A percentile compares a stretch with the other conserved stretches of the same genome.
phyloP scores from a whole-genome alignment of 345 rosid genomes.

The Sonneratia alba region DNA sequence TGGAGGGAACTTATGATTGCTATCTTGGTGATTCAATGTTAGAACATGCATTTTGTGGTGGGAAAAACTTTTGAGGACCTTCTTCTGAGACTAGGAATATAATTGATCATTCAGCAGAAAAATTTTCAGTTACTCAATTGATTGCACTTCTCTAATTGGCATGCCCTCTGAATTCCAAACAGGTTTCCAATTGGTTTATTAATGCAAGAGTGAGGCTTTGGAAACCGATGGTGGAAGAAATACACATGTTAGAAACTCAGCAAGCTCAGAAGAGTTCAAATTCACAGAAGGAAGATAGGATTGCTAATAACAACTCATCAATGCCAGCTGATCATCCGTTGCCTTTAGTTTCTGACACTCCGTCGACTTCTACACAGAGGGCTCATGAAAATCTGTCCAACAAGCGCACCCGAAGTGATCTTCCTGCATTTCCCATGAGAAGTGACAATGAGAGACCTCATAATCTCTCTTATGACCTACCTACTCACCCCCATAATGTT shows the following conservation, averaged over 20 bases:
- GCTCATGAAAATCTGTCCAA: conserved; percentile 31
- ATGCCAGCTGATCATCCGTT: conserved; percentile 18
- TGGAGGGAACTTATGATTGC: not conserved
- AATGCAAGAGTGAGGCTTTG: conserved; percentile 93
- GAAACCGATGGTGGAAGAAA: conserved; percentile 98
- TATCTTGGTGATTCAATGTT: too few relatives aligned
- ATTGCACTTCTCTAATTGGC: not conserved
- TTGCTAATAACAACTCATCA: conserved; percentile 14
- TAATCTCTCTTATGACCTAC: conserved; percentile 26
- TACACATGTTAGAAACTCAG: conserved; percentile 63
- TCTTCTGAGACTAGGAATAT: not conserved
- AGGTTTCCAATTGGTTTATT: conserved; percentile 94
- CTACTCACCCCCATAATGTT: conserved; percentile 30
- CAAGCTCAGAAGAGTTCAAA: conserved; percentile 45
- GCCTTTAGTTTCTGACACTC: conserved; percentile 19
- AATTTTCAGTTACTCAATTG: not conserved
- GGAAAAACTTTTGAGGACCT: not conserved
- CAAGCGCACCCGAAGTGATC: conserved; percentile 37
- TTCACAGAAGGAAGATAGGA: conserved; percentile 38
- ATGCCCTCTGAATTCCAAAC: not conserved
- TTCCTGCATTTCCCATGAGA: conserved; percentile 22
- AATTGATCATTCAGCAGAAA: not conserved
- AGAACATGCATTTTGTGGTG: not conserved
- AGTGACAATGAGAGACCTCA: conserved; percentile 14
- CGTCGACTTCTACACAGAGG: conserved; percentile 28